Conservation (phyloP, 768 basidiomycete species). For the Tephrocybe rancida region DNA sequence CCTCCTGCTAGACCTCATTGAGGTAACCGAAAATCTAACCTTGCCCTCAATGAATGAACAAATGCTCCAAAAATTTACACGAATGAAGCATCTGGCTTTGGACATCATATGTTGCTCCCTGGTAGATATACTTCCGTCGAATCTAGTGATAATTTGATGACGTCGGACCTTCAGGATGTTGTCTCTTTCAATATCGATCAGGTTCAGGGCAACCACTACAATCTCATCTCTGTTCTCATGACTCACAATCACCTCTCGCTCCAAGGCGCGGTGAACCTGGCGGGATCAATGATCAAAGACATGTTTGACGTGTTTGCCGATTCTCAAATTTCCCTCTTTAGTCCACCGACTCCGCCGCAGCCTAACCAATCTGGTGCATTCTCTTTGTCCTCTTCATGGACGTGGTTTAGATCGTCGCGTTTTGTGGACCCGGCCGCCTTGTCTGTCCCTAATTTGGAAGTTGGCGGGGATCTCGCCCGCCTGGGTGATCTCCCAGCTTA, state of each 20-base stretch:
- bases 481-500: conserved; percentile 30
- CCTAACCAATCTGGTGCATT: conserved; percentile 14
- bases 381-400: conserved; percentile 17
- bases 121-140: conserved; percentile 34
- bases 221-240: conserved; percentile 55
- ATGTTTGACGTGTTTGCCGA: conserved; percentile 37
- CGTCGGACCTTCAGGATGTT: conserved; percentile 51
- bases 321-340: conserved; percentile 23
- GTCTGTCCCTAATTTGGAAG: conserved; percentile 3
- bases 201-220: conserved; percentile 35
- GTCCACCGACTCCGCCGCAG: conserved; percentile 18
- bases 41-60: conserved; percentile 32
- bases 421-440: conserved; percentile 7
- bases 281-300: conserved; percentile 39
- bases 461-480: conserved; percentile 14
- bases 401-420: conserved; percentile 16
- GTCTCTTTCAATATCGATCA: conserved; percentile 54
- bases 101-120: conserved; percentile 57
- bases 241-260: conserved; percentile 41
- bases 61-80: conserved; percentile 26
- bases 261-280: conserved; percentile 50
- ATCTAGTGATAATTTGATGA: conserved; percentile 2
- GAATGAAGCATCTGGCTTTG: conserved; percentile 41
- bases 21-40: conserved; percentile 50
- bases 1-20: conserved; percentile 54